Conservation (phyloP, 2,329 filamentous ascomycete species). For the Cercospora janseana region DNA sequence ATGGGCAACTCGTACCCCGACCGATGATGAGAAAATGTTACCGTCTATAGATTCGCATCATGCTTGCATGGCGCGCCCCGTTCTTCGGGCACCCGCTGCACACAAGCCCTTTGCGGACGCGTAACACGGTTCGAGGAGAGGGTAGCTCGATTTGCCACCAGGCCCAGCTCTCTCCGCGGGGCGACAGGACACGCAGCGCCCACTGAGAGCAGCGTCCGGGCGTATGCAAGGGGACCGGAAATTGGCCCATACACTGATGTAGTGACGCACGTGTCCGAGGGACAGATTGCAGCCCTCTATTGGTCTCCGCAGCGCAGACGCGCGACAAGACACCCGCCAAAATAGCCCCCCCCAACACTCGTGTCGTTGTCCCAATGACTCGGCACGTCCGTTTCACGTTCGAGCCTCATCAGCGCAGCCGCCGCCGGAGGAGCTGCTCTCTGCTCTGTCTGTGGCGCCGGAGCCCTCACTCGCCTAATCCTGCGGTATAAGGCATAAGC, state of each 20-base stretch:
- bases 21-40: background rate
- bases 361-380: background rate
- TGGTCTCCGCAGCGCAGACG: background rate
- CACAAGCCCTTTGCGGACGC: background rate
- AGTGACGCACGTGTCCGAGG: too few relatives aligned
- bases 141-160: conserved; percentile 1
- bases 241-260: too few relatives aligned
- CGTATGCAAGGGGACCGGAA: conserved; percentile 2
- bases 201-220: too few relatives aligned
- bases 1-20: too few relatives aligned
- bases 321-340: background rate
- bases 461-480: conserved; percentile 16
- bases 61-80: too few relatives aligned
- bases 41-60: background rate
- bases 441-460: conserved; percentile 14
- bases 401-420: conserved; percentile 10
- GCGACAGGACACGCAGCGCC: conserved; percentile 1
- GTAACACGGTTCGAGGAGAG: background rate
- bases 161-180: conserved; percentile 12
- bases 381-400: conserved; percentile 16
- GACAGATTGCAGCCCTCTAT: too few relatives aligned
- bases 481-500: conserved; percentile 14
- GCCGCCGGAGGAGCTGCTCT: conserved; percentile 1
- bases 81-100: background rate
- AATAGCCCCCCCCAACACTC: background rate